phyloP scores from a whole-genome alignment of 768 basidiomycete genomes.

The Amanita fuliginea region DNA sequence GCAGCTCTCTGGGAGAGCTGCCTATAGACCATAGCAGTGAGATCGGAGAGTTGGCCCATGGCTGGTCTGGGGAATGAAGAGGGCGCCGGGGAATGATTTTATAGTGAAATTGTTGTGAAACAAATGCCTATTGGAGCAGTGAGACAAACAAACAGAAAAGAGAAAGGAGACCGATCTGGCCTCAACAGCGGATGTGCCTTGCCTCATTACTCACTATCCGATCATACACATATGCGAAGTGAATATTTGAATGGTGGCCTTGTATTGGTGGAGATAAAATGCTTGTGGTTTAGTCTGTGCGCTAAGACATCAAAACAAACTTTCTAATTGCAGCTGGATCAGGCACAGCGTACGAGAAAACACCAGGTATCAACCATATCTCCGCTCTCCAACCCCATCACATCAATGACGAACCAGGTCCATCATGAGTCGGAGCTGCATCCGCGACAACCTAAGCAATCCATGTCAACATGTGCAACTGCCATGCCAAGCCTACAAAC shows the following conservation, averaged over 20 bases:
- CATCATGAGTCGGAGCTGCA: slow-evolving; percentile 78
- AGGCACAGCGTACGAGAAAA: too few relatives aligned
- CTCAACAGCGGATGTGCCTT: too few relatives aligned
- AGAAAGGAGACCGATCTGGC: background rate
- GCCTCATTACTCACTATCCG: too few relatives aligned
- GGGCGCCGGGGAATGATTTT: background rate
- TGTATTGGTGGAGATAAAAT: too few relatives aligned
- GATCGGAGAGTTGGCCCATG: slow-evolving; percentile 39
- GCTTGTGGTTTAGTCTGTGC: too few relatives aligned
- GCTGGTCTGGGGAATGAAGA: background rate
- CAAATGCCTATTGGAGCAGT: background rate
- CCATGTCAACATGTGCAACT: background rate
- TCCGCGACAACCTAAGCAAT: slow-evolving; percentile 65
- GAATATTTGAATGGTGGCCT: too few relatives aligned
- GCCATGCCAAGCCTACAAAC: slow-evolving; percentile 35
- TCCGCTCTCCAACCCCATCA: background rate
- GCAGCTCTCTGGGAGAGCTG: slow-evolving; percentile 33
- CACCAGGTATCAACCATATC: too few relatives aligned
- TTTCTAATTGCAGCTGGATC: too few relatives aligned
- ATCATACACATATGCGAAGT: too few relatives aligned
- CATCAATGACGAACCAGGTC: background rate
- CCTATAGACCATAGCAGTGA: slow-evolving; percentile 19
- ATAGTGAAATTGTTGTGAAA: background rate
- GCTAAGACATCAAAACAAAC: too few relatives aligned
- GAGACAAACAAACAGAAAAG: background rate